Evolutionary conservation across 148 eudicot genomes (phyloP).

Genomic region (Nyssa sinensis): DNA sequence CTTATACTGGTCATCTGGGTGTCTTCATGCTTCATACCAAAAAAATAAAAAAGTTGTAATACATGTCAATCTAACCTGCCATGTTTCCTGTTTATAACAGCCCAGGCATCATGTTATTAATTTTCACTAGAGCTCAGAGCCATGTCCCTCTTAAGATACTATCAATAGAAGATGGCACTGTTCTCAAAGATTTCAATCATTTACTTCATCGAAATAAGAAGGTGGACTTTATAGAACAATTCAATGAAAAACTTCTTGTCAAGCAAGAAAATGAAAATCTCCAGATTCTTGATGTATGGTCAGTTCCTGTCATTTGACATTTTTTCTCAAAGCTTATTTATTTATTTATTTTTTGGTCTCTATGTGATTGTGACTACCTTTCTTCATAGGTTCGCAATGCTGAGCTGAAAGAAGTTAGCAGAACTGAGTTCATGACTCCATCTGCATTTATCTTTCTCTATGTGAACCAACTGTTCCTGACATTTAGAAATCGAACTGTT

Average conservation of each 20-base stretch:
- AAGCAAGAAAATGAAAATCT: slow-evolving; percentile 86
- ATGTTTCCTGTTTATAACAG: slow-evolving; percentile 35
- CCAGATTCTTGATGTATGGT: slow-evolving; percentile 82
- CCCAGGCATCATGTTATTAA: slow-evolving; percentile 85
- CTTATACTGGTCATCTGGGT: no score
- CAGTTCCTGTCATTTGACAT: no score
- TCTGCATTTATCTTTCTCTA: slow-evolving; percentile 79
- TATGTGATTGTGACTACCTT: slow-evolving; percentile 58
- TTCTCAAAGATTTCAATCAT: slow-evolving; percentile 76
- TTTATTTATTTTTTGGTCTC: slow-evolving; percentile 18
- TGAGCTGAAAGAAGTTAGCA: no score
- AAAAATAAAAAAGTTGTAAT: neutral
- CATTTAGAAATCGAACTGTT: slow-evolving; percentile 75
- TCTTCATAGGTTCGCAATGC: no score
- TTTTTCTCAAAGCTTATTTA: no score
- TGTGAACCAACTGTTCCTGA: slow-evolving; percentile 76
- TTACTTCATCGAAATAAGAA: slow-evolving; percentile 79
- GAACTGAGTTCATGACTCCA: no score
- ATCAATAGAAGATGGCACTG: slow-evolving; percentile 88
- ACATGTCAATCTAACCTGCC: neutral
- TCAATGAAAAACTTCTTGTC: slow-evolving; percentile 92
- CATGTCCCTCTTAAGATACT: slow-evolving; percentile 82
- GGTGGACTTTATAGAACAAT: slow-evolving; percentile 88
- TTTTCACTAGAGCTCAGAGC: slow-evolving; percentile 56
- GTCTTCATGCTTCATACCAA: no score